Conservation (phyloP, 176 grass and related monocot genomes). For the Triticum urartu region DNA sequence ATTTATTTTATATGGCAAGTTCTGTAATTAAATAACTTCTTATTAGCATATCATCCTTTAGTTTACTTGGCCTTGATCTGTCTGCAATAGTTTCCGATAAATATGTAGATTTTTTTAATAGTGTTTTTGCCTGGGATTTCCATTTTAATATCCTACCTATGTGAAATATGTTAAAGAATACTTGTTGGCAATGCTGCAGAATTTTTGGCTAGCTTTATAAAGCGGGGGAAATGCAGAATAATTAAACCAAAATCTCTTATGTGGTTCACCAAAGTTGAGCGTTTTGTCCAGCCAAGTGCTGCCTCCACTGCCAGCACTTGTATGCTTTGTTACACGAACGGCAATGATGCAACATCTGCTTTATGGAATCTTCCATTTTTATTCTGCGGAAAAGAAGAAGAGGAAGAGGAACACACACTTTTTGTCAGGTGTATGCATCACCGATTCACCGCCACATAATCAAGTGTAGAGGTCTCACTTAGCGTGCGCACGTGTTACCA, state of each 20-base stretch:
- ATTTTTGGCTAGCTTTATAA: too few species aligned
- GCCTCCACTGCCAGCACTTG: not conserved
- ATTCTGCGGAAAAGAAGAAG: not conserved
- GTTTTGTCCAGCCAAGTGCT: constrained; percentile 29
- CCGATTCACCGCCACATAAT: not conserved
- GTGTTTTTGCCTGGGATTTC: not conserved
- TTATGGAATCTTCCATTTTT: not conserved
- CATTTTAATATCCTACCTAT: too few species aligned
- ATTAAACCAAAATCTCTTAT: too few species aligned
- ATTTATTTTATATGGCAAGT: not conserved
- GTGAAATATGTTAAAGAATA: too few species aligned
- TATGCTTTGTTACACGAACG: constrained; percentile 26
- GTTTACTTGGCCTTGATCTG: not conserved
- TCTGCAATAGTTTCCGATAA: not conserved
- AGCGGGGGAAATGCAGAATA: too few species aligned
- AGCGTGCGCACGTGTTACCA: too few species aligned
- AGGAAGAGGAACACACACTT: not conserved
- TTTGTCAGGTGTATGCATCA: not conserved
- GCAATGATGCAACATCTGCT: constrained; percentile 9
- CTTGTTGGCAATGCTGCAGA: too few species aligned
- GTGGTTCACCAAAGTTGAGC: not conserved
- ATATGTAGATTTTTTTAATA: not conserved
- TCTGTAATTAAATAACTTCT: not conserved
- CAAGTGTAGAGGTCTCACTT: too few species aligned
- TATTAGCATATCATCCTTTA: too few species aligned